Percentiles rank a stretch among this genome's conserved stretches.
phyloP scores from a whole-genome alignment of 345 rosid genomes.

The Acer yangbiense region DNA sequence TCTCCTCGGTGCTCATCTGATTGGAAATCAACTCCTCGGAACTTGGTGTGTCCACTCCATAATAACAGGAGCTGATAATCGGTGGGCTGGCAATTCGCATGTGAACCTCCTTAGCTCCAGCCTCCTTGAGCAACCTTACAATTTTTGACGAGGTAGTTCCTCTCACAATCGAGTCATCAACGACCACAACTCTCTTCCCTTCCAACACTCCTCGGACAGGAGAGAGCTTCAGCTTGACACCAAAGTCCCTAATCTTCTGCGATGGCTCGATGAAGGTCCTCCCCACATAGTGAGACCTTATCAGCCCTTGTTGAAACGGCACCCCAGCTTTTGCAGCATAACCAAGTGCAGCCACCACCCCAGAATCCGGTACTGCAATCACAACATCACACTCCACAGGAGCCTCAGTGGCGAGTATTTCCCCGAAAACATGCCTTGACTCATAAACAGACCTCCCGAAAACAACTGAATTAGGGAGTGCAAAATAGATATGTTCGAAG shows the following conservation, averaged over 20 bases:
- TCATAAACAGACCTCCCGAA: slow-evolving; percentile 89
- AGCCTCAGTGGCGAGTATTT: slow-evolving; percentile 75
- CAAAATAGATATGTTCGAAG: slow-evolving; percentile 89
- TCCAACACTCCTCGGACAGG: slow-evolving; percentile 83
- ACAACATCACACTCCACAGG: slow-evolving; percentile 94
- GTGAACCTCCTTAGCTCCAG: slow-evolving; percentile 95
- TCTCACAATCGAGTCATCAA: slow-evolving; percentile 93
- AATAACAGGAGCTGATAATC: slow-evolving; percentile 76
- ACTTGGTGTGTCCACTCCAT: slow-evolving; percentile 97
- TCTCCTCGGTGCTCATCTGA: slow-evolving; percentile 79
- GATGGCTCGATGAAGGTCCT: slow-evolving; percentile 95
- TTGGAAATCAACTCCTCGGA: slow-evolving; percentile 87
- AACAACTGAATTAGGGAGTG: slow-evolving; percentile 83
- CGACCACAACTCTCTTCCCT: slow-evolving; percentile 92
- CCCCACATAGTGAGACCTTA: slow-evolving; percentile 94
- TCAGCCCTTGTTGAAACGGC: slow-evolving; percentile 81
- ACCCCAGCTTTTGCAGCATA: slow-evolving; percentile 87
- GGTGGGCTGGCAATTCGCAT: slow-evolving; percentile 99
- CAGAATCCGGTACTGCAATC: slow-evolving; percentile 96
- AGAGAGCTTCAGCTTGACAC: slow-evolving; percentile 91
- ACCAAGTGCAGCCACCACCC: slow-evolving; percentile 94
- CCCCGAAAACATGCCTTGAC: slow-evolving; percentile 70
- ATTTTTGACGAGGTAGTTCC: slow-evolving; percentile 93
- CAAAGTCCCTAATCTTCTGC: slow-evolving; percentile 93
- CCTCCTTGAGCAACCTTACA: slow-evolving; percentile 78